Evolutionary conservation across 768 basidiomycete genomes (phyloP).

Genomic region (Boletus tylopilopsis): DNA sequence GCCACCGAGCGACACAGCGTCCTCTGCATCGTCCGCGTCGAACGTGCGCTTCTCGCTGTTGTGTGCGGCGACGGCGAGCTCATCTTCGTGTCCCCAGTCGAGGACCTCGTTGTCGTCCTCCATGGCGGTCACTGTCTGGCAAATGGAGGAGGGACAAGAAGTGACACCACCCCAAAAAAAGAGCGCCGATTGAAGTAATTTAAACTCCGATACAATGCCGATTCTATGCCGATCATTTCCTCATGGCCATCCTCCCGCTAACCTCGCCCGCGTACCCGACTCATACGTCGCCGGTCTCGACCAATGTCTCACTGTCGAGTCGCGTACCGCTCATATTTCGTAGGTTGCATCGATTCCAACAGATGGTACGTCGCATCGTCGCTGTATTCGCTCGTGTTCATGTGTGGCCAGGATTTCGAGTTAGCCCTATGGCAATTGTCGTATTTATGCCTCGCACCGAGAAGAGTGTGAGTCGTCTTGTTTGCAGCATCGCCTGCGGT

Average conservation of each 20-base stretch:
- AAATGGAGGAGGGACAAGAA: conserved; percentile 12
- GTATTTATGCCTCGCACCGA: conserved; percentile 88
- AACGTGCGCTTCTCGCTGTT: conserved; percentile 37
- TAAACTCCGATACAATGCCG: conserved; percentile 20
- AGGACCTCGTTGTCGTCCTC: conserved; percentile 66
- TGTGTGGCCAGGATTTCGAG: conserved; percentile 78
- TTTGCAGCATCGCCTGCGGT: background rate
- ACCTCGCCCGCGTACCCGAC: conserved; percentile 25
- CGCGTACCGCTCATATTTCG: conserved; percentile 80
- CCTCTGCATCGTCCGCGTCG: conserved; percentile 44
- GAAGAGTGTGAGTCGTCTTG: conserved; percentile 69
- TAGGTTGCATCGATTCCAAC: conserved; percentile 75
- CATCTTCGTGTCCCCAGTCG: conserved; percentile 64
- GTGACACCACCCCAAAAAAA: background rate
- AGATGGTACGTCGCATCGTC: conserved; percentile 59
- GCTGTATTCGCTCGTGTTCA: background rate
- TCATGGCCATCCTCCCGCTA: conserved; percentile 33
- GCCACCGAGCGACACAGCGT: conserved; percentile 68
- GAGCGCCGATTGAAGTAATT: conserved; percentile 19
- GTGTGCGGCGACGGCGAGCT: conserved; percentile 38
- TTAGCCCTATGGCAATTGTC: conserved; percentile 94
- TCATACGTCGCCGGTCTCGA: conserved; percentile 11
- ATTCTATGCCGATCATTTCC: conserved; percentile 10
- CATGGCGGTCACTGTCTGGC: conserved; percentile 37
- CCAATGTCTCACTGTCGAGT: conserved; percentile 33